A percentile compares a stretch with the other conserved stretches of the same genome.
These are phyloP conservation scores for Pontederia paniculata DNA, from an alignment of 176 grass and related monocot genomes.

Conservation along the genomic window DNA sequence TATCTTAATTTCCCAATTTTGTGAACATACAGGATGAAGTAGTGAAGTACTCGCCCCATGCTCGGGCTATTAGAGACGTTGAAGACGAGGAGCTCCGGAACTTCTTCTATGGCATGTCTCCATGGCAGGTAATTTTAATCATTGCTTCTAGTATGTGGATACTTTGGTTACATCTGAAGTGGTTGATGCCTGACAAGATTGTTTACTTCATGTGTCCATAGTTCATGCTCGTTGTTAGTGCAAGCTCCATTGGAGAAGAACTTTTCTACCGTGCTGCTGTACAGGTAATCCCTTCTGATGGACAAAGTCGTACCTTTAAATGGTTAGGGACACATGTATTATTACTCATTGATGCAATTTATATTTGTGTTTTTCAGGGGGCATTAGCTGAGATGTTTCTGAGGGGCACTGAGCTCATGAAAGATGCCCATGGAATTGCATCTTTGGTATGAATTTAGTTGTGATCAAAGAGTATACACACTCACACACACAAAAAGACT, in stretches of 20 bases:
- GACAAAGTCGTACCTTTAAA: too few relatives aligned
- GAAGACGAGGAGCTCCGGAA: conserved; percentile 93
- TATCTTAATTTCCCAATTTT: background rate
- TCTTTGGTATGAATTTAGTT: conserved; percentile 40
- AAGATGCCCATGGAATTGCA: conserved; percentile 73
- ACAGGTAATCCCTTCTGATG: conserved; percentile 33
- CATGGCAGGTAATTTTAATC: conserved; percentile 52
- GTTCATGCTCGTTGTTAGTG: conserved; percentile 77
- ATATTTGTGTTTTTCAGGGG: conserved; percentile 27
- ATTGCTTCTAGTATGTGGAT: background rate
- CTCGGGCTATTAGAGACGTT: conserved; percentile 91
- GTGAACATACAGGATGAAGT: conserved; percentile 59
- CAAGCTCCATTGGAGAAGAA: conserved; percentile 85
- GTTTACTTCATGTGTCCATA: conserved; percentile 11
- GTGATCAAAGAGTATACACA: too few relatives aligned
- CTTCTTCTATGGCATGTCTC: conserved; percentile 98
- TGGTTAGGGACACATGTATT: too few relatives aligned
- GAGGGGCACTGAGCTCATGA: conserved; percentile 76
- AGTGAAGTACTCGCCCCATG: conserved; percentile 91
- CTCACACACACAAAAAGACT: too few relatives aligned
- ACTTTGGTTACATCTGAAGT: too few relatives aligned
- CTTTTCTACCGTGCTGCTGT: conserved; percentile 84
- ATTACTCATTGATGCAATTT: too few relatives aligned
- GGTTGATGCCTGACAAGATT: background rate
- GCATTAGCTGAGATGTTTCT: conserved; percentile 77